Conservation (phyloP, 495 filamentous ascomycete genomes). For the Jackrogersella minutella region DNA sequence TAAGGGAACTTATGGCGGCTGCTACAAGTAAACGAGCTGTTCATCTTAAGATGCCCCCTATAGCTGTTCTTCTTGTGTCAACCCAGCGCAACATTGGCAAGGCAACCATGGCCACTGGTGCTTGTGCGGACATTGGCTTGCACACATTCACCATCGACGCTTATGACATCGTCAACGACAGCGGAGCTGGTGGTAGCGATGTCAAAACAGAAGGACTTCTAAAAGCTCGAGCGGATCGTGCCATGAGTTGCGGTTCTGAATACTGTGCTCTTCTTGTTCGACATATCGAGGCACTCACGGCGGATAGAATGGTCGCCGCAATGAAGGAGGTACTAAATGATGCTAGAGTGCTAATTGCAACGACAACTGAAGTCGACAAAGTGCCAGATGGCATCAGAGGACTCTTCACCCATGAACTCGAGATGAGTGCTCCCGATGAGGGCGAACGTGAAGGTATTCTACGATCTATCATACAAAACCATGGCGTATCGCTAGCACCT, state of each 20-base stretch:
- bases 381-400: slow-evolving; percentile 87
- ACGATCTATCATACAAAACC: slow-evolving; percentile 75
- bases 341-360: slow-evolving; percentile 84
- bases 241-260: slow-evolving; percentile 84
- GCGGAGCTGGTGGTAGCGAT: slow-evolving; percentile 83
- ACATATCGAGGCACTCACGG: slow-evolving; percentile 89
- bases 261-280: slow-evolving; percentile 82
- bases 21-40: slow-evolving; percentile 89
- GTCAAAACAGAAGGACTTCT: slow-evolving; percentile 92
- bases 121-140: slow-evolving; percentile 86
- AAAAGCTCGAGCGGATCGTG: slow-evolving; percentile 85
- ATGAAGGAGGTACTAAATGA: slow-evolving; percentile 79
- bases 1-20: slow-evolving; percentile 86
- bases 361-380: slow-evolving; percentile 93
- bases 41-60: slow-evolving; percentile 83
- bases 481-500: slow-evolving; percentile 72
- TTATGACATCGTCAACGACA: slow-evolving; percentile 91
- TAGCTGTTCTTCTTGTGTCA: slow-evolving; percentile 86
- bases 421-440: slow-evolving; percentile 92
- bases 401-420: slow-evolving; percentile 94
- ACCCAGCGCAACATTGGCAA: slow-evolving; percentile 95
- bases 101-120: slow-evolving; percentile 73
- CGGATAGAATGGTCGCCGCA: slow-evolving; percentile 84
- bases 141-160: slow-evolving; percentile 91
- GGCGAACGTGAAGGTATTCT: slow-evolving; percentile 89